These are phyloP conservation scores for Backusella macrospora DNA, from an alignment of 192 early-diverging fungal genomes.

Conservation along the genomic window DNA sequence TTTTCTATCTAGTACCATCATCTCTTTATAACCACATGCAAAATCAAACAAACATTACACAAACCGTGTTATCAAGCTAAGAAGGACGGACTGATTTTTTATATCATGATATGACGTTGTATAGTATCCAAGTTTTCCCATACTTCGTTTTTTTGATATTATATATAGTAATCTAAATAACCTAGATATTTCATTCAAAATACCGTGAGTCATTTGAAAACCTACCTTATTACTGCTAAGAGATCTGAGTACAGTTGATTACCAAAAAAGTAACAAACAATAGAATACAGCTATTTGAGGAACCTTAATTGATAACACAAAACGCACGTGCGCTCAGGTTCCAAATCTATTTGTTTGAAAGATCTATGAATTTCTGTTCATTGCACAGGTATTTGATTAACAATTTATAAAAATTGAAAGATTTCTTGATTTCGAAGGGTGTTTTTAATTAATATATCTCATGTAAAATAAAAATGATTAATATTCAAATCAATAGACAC, in stretches of 20 bases:
- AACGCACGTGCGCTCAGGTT: slow-evolving; percentile 4
- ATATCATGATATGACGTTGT: slow-evolving; percentile 14
- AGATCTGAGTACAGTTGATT: background rate
- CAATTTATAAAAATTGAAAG: background rate
- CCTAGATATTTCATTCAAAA: background rate
- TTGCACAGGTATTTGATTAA: background rate
- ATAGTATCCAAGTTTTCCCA: background rate
- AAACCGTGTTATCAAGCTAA: slow-evolving; percentile 1
- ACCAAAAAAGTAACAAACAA: slow-evolving; percentile 5
- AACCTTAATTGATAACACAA: slow-evolving; percentile 8
- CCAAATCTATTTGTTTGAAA: background rate
- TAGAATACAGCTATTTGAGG: background rate
- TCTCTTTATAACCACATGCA: background rate
- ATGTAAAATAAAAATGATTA: background rate
- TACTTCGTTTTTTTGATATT: background rate
- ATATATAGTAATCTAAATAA: background rate
- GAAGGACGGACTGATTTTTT: background rate
- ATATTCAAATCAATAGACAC: too few species aligned
- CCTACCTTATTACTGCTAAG: background rate
- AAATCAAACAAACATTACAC: background rate
- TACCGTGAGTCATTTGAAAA: background rate
- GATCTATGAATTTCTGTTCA: background rate
- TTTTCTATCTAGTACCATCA: background rate
- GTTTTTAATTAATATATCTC: background rate
- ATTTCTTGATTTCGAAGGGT: background rate